phyloP scores from a whole-genome alignment of 228 moss, liverwort and hornwort species.

The Sphagnum fallax region DNA sequence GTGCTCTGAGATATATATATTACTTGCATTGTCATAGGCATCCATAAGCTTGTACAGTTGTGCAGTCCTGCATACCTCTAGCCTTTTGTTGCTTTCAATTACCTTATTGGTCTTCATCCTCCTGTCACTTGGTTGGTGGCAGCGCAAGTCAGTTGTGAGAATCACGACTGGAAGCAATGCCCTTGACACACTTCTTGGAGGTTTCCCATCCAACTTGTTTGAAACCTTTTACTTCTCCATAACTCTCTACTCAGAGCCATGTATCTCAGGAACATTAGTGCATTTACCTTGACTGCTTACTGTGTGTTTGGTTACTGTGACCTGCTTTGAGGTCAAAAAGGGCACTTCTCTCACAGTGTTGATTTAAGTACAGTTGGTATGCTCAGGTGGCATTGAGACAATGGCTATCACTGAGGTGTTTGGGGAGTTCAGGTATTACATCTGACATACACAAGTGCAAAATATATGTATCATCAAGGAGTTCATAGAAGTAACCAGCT shows the following conservation, averaged over 20 bases:
- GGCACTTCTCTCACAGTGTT: background rate
- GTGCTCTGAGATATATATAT: too few species aligned
- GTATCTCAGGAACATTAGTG: background rate
- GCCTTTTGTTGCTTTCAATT: too few species aligned
- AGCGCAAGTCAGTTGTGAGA: slow-evolving; percentile 82
- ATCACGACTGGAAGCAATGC: slow-evolving; percentile 93
- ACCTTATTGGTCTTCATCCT: too few species aligned
- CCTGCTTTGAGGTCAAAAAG: too few species aligned
- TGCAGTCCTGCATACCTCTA: too few species aligned
- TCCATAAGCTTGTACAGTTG: too few species aligned
- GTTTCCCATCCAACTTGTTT: slow-evolving; percentile 9
- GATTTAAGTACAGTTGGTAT: background rate
- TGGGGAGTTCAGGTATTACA: slow-evolving; percentile 76
- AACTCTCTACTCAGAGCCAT: background rate
- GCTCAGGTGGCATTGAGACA: slow-evolving; percentile 74
- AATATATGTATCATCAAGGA: too few species aligned
- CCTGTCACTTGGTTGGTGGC: slow-evolving; percentile 9
- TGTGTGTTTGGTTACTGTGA: background rate
- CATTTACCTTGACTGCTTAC: background rate
- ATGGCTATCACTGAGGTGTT: slow-evolving; percentile 90
- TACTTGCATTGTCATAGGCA: too few species aligned
- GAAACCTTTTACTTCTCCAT: background rate
- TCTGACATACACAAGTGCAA: background rate
- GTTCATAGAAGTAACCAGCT: background rate
- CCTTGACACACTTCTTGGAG: slow-evolving; percentile 80